These are phyloP conservation scores for Pueraria montana DNA, from an alignment of 306 rosid species.

Conservation along the genomic window DNA sequence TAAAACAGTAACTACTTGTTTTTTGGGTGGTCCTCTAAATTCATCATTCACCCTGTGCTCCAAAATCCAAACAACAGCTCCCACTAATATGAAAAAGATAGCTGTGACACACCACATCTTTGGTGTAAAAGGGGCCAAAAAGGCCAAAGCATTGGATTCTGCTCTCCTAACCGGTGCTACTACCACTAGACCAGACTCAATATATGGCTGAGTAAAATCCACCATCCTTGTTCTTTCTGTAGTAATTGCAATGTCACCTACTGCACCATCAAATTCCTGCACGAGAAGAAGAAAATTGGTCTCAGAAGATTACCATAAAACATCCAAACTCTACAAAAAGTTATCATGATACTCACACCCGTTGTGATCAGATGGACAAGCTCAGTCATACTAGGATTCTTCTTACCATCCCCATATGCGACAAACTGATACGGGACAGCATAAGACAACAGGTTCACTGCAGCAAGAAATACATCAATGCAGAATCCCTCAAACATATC, in stretches of 20 bases:
- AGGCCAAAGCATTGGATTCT: conserved; percentile 85
- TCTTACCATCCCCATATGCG: conserved; percentile 72
- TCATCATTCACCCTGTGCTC: conserved; percentile 95
- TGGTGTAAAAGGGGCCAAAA: conserved; percentile 80
- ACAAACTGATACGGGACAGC: conserved; percentile 79
- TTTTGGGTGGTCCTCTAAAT: conserved; percentile 93
- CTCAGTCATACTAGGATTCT: conserved; percentile 69
- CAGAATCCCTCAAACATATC: conserved; percentile 84
- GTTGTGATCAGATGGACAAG: conserved; percentile 72
- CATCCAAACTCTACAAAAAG: conserved; percentile 32
- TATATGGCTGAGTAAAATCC: conserved; percentile 93
- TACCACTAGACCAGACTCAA: conserved; percentile 94
- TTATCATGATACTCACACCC: conserved; percentile 71
- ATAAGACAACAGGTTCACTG: conserved; percentile 81
- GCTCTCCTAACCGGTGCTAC: conserved; percentile 71
- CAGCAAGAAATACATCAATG: conserved; percentile 89
- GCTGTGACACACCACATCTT: conserved; percentile 88
- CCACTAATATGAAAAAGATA: conserved; percentile 72
- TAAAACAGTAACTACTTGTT: conserved; percentile 73
- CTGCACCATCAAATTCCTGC: conserved; percentile 84
- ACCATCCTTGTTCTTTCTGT: conserved; percentile 86
- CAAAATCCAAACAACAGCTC: conserved; percentile 92
- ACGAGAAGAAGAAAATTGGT: conserved; percentile 44
- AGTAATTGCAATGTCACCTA: conserved; percentile 90
- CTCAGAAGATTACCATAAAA: conserved; percentile 43